Evolutionary conservation across 1,284 basidiomycete genomes (phyloP), one percentile per base, ranked within the genome.

Genomic region (Anthracocystis walkeri): DNA sequence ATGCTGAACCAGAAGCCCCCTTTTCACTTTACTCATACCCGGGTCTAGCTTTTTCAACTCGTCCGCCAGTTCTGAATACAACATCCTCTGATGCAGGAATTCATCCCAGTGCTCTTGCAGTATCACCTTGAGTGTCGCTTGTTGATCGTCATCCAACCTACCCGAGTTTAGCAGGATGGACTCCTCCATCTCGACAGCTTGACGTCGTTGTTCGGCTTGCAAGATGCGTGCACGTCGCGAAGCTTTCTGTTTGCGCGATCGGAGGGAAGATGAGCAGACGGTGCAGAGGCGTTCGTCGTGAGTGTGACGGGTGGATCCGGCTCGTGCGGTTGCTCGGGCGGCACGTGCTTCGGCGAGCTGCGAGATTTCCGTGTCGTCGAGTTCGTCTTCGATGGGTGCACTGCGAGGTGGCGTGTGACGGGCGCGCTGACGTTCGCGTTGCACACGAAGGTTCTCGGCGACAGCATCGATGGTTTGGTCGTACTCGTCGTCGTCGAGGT

Each of bases 61-160:
- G 44, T 84, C 83, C 2, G 83, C 83, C 20, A 84, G 74, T 51
- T 84, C 82, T 2, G 70, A 59, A 53, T 84, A 84, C 14, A 83
- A 70, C 73, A 74, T 67, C 5, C 78, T 59, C 33, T 80, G 78
- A 53, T 84, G 83, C 18, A 80, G 18, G 46, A 84, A 84, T 55
- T 84, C 83, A 49, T 82, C 80, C 58, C 78, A 61, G 53, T 84
- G 81, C 53, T 84, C 78, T 23, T 72, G 40, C n/a, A 82, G 46
- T 1, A 77, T 64, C 50, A 46, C 48, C 7, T 27, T 42, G 18
- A 81, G 58, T 27, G 53, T 50, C 4, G 31, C 23, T 7, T 44
- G 2, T 27, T 66, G 59, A 40, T 62, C 56, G 3, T n/a, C 27
- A 14, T 23, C 42, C 7, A 65, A 33, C 0, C 23, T 31, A 1